Evolutionary conservation across 306 rosid species (phyloP), one percentile per base, ranked within the genome.

Genomic region (Sophora flavescens): DNA sequence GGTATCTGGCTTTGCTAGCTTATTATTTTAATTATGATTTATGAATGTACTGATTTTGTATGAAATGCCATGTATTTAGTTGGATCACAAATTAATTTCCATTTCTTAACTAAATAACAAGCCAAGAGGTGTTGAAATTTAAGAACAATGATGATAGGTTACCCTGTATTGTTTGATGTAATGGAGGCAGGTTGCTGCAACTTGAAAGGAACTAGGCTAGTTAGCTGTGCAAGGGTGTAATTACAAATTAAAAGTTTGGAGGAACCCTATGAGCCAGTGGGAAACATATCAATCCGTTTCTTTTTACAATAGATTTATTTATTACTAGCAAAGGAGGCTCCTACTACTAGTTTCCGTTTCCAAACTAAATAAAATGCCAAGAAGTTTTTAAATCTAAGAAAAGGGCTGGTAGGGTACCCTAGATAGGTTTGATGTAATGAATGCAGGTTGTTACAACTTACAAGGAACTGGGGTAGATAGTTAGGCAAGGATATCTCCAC

Each of bases 1-100:
- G 96, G 98, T 93, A 87, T 12, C 22, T 71, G 45, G 62, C 74
- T n/a, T 50, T 82, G 45, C 74, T 72, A 59, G 59, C 65, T 65
- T 64, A 52, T 39, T 65, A 8, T 45, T 50, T 60, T 60, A 17
- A 13, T 53, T 61, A 69, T 66, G 14, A 63, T 35, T 62, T 17
- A 39, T 50, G 72, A 54, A 62, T 72, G 1, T 68, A 54, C 58
- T 39, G 77, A 8, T 78, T 74, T 64, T 78, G 45, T 64, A 41
- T 64, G 51, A 42, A 65, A 58, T 32, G 47, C 50, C 68, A 51
- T 56, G 17, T n/a, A 53, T 47, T 59, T 68, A 35, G 67, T 42
- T 70, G 33, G 45, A 12, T 50, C 28, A 9, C 70, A n/a, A 47
- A 39, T 52, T 39, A 57, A 13, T 45, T 80, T 41, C 45, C 56